These are phyloP conservation scores for Paecilomyces niveus DNA, from an alignment of 2,329 filamentous ascomycete species.

Conservation along the genomic window DNA sequence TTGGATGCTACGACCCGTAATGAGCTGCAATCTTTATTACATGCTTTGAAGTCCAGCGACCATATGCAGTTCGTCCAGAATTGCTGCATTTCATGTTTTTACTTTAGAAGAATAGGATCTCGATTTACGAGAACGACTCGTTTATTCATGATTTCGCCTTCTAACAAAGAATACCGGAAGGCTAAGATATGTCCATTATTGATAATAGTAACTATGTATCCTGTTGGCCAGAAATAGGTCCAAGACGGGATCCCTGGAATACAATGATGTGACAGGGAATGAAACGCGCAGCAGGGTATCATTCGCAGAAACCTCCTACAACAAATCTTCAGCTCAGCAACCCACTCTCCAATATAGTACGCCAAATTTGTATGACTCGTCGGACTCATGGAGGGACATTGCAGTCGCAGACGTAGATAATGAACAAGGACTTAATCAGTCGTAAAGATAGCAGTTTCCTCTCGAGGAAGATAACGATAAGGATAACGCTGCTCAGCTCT, in stretches of 20 bases:
- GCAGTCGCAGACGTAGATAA: background rate
- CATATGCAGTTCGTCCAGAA: background rate
- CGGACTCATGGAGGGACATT: background rate
- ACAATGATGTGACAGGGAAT: background rate
- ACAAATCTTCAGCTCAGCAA: background rate
- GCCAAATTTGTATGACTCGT: background rate
- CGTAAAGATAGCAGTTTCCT: constrained; percentile 13
- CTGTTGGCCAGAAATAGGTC: background rate
- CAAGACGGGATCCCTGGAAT: background rate
- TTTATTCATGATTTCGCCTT: background rate
- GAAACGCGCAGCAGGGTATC: background rate
- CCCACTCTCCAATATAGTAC: background rate
- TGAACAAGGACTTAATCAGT: constrained; percentile 12
- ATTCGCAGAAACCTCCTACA: background rate
- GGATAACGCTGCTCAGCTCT: constrained; percentile 13
- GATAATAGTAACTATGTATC: background rate
- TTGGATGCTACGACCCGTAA: background rate
- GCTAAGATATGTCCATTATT: background rate
- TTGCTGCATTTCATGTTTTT: background rate
- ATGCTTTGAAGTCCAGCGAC: background rate
- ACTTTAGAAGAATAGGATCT: background rate
- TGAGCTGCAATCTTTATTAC: background rate
- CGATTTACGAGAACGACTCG: background rate
- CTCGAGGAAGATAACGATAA: constrained; percentile 12
- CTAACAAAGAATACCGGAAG: background rate